Evolutionary conservation across 2,329 filamentous ascomycete species (phyloP).

Genomic region (Graphiopsis chlorocephala): DNA sequence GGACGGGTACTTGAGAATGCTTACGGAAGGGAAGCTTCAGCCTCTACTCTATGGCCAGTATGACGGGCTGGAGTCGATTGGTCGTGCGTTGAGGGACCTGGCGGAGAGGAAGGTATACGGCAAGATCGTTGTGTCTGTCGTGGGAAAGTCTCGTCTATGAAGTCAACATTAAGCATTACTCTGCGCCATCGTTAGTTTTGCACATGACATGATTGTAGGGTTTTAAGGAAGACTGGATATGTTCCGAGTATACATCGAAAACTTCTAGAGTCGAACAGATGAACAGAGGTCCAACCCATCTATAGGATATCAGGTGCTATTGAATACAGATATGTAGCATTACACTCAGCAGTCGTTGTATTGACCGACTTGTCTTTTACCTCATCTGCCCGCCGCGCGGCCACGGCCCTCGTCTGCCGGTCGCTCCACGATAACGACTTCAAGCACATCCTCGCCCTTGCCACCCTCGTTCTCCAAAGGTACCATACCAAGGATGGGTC

Average conservation of each 20-base stretch:
- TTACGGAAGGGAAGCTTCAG: slow-evolving; percentile 48
- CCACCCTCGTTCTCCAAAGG: slow-evolving; percentile 48
- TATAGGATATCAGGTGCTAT: slow-evolving; percentile 8
- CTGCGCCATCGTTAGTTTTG: no score
- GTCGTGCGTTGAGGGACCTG: slow-evolving; percentile 52
- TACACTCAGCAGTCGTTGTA: neutral
- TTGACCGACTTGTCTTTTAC: neutral
- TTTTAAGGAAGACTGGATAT: no score
- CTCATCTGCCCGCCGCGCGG: slow-evolving; percentile 4
- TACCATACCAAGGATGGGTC: slow-evolving; percentile 79
- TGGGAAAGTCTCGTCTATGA: slow-evolving; percentile 27
- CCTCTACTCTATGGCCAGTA: slow-evolving; percentile 53
- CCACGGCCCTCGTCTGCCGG: slow-evolving; percentile 49
- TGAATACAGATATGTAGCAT: slow-evolving; percentile 8
- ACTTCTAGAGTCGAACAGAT: neutral
- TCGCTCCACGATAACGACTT: slow-evolving; percentile 85
- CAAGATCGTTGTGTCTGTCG: slow-evolving; percentile 53
- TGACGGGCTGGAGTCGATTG: slow-evolving; percentile 49
- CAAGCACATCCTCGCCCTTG: slow-evolving; percentile 48
- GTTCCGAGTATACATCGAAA: neutral
- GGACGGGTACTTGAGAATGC: slow-evolving; percentile 50
- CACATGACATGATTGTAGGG: no score
- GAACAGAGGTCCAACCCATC: neutral
- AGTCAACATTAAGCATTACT: neutral
- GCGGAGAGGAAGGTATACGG: slow-evolving; percentile 52